These are phyloP conservation scores for Puccinia polysora DNA, from an alignment of 1,284 basidiomycete species.

Conservation along the genomic window DNA sequence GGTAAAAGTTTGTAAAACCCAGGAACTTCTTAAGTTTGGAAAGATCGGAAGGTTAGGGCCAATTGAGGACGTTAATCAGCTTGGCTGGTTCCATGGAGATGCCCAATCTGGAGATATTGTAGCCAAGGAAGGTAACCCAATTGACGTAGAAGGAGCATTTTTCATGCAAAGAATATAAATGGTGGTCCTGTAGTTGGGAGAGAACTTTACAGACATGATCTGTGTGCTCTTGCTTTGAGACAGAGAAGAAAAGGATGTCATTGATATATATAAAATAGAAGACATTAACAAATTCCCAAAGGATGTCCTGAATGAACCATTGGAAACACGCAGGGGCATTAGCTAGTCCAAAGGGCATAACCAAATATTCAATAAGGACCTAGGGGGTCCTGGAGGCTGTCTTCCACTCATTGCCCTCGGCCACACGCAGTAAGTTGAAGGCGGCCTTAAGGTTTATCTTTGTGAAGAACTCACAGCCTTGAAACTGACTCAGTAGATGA, in stretches of 20 bases:
- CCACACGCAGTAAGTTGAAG: neutral
- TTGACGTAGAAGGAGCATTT: neutral
- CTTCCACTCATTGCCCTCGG: no score
- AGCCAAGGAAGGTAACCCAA: conserved; percentile 1
- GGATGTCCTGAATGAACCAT: neutral
- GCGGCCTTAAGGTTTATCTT: conserved; percentile 5
- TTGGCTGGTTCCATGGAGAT: neutral
- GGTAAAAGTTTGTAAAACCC: conserved; percentile 34
- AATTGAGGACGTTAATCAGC: neutral
- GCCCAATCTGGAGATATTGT: neutral
- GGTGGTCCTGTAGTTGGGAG: neutral
- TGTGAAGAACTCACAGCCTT: neutral
- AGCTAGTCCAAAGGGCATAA: conserved; percentile 18
- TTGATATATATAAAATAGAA: conserved; percentile 17
- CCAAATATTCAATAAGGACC: neutral
- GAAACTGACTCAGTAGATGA: neutral
- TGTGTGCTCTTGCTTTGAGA: neutral
- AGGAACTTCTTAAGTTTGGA: neutral
- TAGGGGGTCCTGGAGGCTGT: conserved; percentile 1
- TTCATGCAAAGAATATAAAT: neutral
- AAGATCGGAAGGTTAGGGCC: neutral
- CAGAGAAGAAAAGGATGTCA: conserved; percentile 22
- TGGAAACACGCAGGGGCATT: conserved; percentile 23
- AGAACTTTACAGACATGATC: conserved; percentile 2
- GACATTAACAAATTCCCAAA: neutral